Conservation (phyloP, 2,329 filamentous ascomycete genomes). For the Clarireedia hainanense region DNA sequence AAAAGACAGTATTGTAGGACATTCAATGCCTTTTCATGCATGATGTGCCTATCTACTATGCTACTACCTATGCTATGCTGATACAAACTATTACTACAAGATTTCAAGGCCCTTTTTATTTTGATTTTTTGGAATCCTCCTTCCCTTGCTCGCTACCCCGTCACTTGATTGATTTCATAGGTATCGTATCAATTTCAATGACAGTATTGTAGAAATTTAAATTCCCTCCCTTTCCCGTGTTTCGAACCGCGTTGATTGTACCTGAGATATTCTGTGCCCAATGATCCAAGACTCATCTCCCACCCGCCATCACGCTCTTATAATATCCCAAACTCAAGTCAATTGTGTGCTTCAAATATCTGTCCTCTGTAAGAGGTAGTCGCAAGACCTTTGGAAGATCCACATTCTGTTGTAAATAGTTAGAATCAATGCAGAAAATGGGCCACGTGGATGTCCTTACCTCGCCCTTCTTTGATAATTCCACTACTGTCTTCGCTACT, state of each 20-base stretch:
- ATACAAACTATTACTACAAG: conserved; percentile 15
- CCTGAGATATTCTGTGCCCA: neutral
- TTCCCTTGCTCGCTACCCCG: conserved; percentile 21
- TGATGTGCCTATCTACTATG: conserved; percentile 6
- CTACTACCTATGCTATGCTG: conserved; percentile 17
- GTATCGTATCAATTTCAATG: conserved; percentile 14
- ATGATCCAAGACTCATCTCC: conserved; percentile 12
- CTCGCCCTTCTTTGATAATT: conserved; percentile 45
- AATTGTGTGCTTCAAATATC: conserved; percentile 60
- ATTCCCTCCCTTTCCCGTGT: neutral
- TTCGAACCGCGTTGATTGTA: neutral
- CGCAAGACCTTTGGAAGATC: conserved; percentile 43
- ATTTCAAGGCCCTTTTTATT: conserved; percentile 12
- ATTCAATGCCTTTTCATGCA: conserved; percentile 8
- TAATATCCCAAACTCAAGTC: conserved; percentile 65
- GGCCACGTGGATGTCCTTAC: conserved; percentile 34
- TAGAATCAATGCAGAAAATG: neutral
- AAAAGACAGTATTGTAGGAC: conserved; percentile 2
- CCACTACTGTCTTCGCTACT: conserved; percentile 59
- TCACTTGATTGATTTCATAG: conserved; percentile 8
- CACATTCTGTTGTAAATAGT: conserved; percentile 30
- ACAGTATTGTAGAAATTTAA: neutral
- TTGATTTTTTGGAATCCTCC: conserved; percentile 15
- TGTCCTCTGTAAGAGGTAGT: conserved; percentile 64
- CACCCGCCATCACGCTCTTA: conserved; percentile 24